Conservation (phyloP, 768 basidiomycete genomes). For the Naganishia vaughanmartiniae region DNA sequence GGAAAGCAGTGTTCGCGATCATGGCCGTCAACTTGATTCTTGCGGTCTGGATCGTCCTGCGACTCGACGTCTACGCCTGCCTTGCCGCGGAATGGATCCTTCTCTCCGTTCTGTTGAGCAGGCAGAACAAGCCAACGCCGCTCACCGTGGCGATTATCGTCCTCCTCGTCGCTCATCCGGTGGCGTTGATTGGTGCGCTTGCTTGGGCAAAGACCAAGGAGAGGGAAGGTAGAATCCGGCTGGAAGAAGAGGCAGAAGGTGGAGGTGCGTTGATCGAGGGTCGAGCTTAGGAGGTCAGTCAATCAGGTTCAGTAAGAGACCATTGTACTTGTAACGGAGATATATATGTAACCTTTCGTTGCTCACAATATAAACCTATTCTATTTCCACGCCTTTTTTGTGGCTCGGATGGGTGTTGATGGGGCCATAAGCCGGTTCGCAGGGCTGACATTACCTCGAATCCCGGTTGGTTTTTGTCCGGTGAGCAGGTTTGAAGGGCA, state of each 20-base stretch:
- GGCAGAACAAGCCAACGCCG: constrained; percentile 45
- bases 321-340: not conserved
- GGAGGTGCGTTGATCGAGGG: constrained; percentile 21
- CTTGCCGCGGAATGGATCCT: constrained; percentile 38
- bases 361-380: not conserved
- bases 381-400: not conserved
- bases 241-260: constrained; percentile 51
- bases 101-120: constrained; percentile 32
- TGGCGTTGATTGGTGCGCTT: constrained; percentile 49
- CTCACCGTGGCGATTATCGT: constrained; percentile 52
- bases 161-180: constrained; percentile 51
- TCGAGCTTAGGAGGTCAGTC: not conserved
- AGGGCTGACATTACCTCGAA: no score
- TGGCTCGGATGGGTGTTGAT: no score
- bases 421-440: no score
- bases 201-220: constrained; percentile 50
- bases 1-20: constrained; percentile 71
- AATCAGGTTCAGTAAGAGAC: not conserved
- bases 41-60: constrained; percentile 44
- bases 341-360: constrained; percentile 3
- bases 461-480: no score
- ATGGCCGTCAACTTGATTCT: constrained; percentile 61
- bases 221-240: constrained; percentile 50
- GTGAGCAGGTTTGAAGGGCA: no score
- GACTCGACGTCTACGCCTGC: constrained; percentile 45